Percentiles rank a stretch among this genome's conserved stretches.
Conservation (phyloP, 2,329 filamentous ascomycete species). For the Pseudogymnoascus sp. region DNA sequence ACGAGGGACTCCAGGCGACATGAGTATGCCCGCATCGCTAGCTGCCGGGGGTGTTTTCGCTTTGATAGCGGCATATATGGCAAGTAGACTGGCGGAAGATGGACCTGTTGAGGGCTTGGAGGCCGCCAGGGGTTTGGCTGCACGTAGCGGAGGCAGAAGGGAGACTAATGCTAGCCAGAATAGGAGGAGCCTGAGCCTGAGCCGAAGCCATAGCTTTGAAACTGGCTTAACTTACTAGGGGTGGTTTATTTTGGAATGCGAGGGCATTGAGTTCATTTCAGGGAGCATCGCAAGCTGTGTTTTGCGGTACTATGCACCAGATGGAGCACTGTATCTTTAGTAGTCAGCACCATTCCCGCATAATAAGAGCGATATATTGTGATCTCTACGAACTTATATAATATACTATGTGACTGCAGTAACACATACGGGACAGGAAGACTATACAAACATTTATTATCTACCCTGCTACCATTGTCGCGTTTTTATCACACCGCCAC, state of each 20-base stretch:
- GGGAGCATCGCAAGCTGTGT: background rate
- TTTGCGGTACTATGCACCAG: background rate
- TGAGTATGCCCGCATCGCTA: constrained; percentile 79
- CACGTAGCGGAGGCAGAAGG: background rate
- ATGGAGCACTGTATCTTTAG: background rate
- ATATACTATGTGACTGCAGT: background rate
- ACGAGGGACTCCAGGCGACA: constrained; percentile 73
- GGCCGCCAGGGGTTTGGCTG: background rate
- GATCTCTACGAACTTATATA: background rate
- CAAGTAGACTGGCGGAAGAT: constrained; percentile 28
- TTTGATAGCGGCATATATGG: constrained; percentile 64
- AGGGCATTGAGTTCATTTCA: background rate
- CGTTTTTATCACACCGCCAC: background rate
- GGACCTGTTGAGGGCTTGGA: background rate
- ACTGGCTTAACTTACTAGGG: background rate
- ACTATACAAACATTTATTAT: background rate
- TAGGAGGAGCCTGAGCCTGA: constrained; percentile 9
- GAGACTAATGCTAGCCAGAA: background rate
- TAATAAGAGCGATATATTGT: background rate
- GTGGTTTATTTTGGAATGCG: background rate
- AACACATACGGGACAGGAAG: background rate
- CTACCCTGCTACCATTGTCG: background rate
- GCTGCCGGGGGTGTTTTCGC: constrained; percentile 76
- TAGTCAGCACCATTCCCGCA: background rate
- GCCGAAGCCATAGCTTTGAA: constrained; percentile 9